Evolutionary conservation across 1,284 basidiomycete genomes (phyloP), one percentile per base, ranked within the genome.

Genomic region (Boletus mariae): DNA sequence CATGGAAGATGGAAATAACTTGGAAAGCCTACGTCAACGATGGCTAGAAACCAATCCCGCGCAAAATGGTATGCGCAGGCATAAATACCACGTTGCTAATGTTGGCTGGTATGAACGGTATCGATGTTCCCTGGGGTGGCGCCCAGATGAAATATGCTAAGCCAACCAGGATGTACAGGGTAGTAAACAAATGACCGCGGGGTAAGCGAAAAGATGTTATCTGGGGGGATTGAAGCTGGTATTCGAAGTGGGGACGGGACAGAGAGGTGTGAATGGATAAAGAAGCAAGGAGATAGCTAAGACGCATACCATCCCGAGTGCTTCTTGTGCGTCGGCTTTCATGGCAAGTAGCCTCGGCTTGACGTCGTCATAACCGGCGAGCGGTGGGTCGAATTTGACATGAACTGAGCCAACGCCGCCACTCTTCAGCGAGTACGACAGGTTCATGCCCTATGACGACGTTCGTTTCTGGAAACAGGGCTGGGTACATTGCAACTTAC

Each of bases 341-440:
- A 90, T 90, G 49, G 76, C 73, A 35, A 90, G 72, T 23, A 92
- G 67, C 15, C 89, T 80, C 6, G 87, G 87, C 63, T 90, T 90
- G 34, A 90, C 88, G 49, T 89, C 87, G 2, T 88, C 84, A 62
- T 91, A 91, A 1, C 84, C 82, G 6, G 73, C 61, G 31, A 92
- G 72, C 2, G 85, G 86, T 1, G 89, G 89, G 34, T 87, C 79
- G 49, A 92, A 83, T 7, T 69, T 66, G 13, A 91, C 76, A 4
- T 68, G 67, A 1, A 86, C 78, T 17, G 74, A 72, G 11, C 71
- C 61, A 13, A 44, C 40, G 11, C 53, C 52, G 3, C 78, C 76
- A 32, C 66, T 65, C 59, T 80, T 80, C 46, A 81, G 66, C 13
- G 76, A 77, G 65, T 88, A 91, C 1, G 74, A 73, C 53, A 91